Base-by-base conservation (phyloP, 2,329 filamentous ascomycete genomes). In the Lasiodiplodia gonubiensis region DNA sequence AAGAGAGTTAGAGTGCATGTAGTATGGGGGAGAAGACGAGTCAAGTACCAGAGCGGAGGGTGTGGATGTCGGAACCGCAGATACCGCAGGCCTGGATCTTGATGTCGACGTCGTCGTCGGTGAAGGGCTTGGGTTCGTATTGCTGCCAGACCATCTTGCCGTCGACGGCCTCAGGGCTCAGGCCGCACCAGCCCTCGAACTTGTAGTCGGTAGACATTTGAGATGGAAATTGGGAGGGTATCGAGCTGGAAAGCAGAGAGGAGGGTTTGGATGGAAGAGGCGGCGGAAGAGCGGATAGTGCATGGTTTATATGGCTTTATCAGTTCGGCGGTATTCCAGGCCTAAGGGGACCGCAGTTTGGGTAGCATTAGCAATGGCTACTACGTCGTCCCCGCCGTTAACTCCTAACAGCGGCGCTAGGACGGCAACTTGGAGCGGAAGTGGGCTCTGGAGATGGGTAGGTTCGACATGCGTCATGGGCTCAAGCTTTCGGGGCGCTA, bases 151-250 rank as follows among this genome's bases (percentile, higher is more conserved):
- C 80, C 81, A 87, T 84, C 65, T 85, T 85, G 67, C 86, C 86
- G 64, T 86, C 74, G 39, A 78, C 82, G 14, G 84, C 77, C 68
- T 78, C 76, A 37, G 80, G 72, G 75, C 84, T 83, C 42, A 84
- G 80, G 73, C 83, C 86, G 70, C 87, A 79, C 86, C 86, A 88
- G 72, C 86, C 86, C 74, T 86, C 80, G 73, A 88, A 88, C 67
- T 82, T 83, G 76, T 84, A 83, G 70, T 83, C 77, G 67, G 77
- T 73, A 12, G 66, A 63, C 66, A 67, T 67, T 3, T 27, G 4
- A 33, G 16, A 8, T 27, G 10, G 11, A 23, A n/a, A 33, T 33
- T 3, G 35, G 4, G 18, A 14, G 33, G n/a, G 12, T 14, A 8
- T n/a, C 16, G 53, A 21, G 39, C 16, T 27, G 30, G 1, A 18